Base-by-base conservation (phyloP, 495 filamentous ascomycete species). In the Aspergillus ellipticus region DNA sequence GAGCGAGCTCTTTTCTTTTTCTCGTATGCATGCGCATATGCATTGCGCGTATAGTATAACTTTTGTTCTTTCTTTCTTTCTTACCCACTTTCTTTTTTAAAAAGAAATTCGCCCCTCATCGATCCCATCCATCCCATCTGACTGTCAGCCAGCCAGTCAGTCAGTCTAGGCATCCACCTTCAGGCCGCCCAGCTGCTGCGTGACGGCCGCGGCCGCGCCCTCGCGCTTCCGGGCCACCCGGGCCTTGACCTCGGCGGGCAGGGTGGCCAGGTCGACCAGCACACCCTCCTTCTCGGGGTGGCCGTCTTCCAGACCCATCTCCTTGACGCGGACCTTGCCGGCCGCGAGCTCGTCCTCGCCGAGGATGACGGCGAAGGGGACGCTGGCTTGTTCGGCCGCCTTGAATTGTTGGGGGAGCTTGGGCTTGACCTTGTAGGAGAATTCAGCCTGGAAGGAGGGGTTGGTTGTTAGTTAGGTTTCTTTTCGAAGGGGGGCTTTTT, bases 271-370 rank as follows among this genome's bases (percentile, higher is more conserved):
- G 55, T 70, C 76, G 78, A 96, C 83, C 59, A 90, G 68, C 29
- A 90, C 83, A 48, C 89, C 90, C 28, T 93, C 86, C 77, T 96
- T 96, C 65, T 96, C 89, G 0, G 89, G 84, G 76, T 95, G 88
- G 33, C 83, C 89, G 26, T 90, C 85, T 2, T 78, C 76, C 47
- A 92, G 78, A 42, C 89, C 89, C 78, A 94, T 82, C 72, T 92
- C 85, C 79, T 96, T 96, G 60, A 95, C 78, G 69, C 85, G 89
- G 59, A 90, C 84, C 65, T 92, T 85, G 24, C 88, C 88, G 15
- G 80, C 74, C 49, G 82, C 82, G 29, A 90, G 69, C 67, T 94
- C 90, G 54, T 92, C 88, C 61, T 93, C 89, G 28, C 89, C 89
- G 7, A 95, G 76, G 58, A 94, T 89, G 20, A 93, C 75, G 6